A percentile compares a stretch with the other conserved stretches of the same genome.
Evolutionary conservation across 2,329 filamentous ascomycete genomes (phyloP).

Genomic region (Phialemonium atrogriseum): DNA sequence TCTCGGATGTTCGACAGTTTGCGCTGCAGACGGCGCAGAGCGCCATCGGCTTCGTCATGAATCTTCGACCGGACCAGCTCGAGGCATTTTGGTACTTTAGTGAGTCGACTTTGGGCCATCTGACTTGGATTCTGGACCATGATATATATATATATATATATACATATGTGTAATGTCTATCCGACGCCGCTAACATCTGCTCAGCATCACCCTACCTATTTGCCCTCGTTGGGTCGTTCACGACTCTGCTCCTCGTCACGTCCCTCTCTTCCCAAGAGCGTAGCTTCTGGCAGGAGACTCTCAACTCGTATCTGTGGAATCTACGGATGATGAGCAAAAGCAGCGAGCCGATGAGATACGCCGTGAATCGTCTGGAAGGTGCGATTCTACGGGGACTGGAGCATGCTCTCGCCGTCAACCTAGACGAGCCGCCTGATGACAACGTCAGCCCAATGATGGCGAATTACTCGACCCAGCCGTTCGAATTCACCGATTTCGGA

Average conservation of each 20-base stretch:
- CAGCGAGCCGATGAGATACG: conserved; percentile 26
- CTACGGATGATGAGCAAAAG: conserved; percentile 27
- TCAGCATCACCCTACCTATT: conserved; percentile 29
- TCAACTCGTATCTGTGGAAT: conserved; percentile 25
- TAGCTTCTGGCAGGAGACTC: conserved; percentile 23
- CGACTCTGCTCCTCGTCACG: conserved; percentile 26
- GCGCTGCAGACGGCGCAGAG: conserved; percentile 21
- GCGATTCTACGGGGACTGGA: conserved; percentile 27
- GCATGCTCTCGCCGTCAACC: conserved; percentile 25
- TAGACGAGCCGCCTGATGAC: conserved; percentile 22
- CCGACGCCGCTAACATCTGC: too few relatives aligned
- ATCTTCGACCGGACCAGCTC: conserved; percentile 7
- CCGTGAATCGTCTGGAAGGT: conserved; percentile 26
- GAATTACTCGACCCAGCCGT: conserved; percentile 17
- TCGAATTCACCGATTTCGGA: conserved; percentile 24
- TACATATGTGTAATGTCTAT: too few relatives aligned
- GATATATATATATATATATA: too few relatives aligned
- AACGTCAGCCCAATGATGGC: conserved; percentile 19
- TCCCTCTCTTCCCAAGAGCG: conserved; percentile 21
- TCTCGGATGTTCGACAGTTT: conserved; percentile 21
- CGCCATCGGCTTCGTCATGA: conserved; percentile 2
- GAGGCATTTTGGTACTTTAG: conserved; percentile 20
- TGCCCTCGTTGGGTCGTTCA: conserved; percentile 29
- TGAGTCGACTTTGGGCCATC: too few relatives aligned
- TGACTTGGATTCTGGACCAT: too few relatives aligned